phyloP scores from a whole-genome alignment of 176 grass and related monocot species.

The Phragmites australis region DNA sequence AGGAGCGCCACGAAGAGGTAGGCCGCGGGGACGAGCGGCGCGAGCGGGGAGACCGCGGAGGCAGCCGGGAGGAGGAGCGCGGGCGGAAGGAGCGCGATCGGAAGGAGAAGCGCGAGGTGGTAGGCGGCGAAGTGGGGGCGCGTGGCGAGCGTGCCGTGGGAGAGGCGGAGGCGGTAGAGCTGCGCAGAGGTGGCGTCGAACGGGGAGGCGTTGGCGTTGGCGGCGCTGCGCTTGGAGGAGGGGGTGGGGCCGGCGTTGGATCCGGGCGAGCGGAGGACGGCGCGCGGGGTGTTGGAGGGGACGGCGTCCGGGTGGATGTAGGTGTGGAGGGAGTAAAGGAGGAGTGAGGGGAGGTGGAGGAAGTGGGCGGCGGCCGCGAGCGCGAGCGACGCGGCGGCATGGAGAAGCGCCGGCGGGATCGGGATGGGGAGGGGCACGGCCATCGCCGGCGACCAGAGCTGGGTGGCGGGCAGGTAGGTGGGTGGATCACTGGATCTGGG shows the following conservation, averaged over 20 bases:
- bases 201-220: neutral
- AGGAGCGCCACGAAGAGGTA: slow-evolving; percentile 52
- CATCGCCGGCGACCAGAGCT: slow-evolving; percentile 43
- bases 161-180: slow-evolving; percentile 82
- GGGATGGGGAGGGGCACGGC: slow-evolving; percentile 22
- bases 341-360: slow-evolving; percentile 64
- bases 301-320: slow-evolving; percentile 90
- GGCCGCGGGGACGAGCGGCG: slow-evolving; percentile 21
- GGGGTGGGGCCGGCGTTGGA: neutral
- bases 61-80: slow-evolving; percentile 36
- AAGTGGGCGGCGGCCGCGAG: slow-evolving; percentile 31
- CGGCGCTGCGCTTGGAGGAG: slow-evolving; percentile 42
- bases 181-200: slow-evolving; percentile 73
- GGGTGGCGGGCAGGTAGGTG: neutral
- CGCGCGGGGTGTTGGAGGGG: slow-evolving; percentile 57
- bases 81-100: slow-evolving; percentile 44
- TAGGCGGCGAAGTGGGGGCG: slow-evolving; percentile 63
- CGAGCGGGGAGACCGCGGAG: slow-evolving; percentile 12
- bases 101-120: slow-evolving; percentile 51
- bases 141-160: slow-evolving; percentile 53
- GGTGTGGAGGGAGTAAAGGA: slow-evolving; percentile 78
- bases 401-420: slow-evolving; percentile 40
- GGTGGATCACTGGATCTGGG: slow-evolving; percentile 49
- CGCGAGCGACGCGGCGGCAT: slow-evolving; percentile 6
- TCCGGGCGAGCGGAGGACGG: slow-evolving; percentile 59